phyloP scores from a whole-genome alignment of 2,329 filamentous ascomycete species.

The Microdochium trichocladiopsis region DNA sequence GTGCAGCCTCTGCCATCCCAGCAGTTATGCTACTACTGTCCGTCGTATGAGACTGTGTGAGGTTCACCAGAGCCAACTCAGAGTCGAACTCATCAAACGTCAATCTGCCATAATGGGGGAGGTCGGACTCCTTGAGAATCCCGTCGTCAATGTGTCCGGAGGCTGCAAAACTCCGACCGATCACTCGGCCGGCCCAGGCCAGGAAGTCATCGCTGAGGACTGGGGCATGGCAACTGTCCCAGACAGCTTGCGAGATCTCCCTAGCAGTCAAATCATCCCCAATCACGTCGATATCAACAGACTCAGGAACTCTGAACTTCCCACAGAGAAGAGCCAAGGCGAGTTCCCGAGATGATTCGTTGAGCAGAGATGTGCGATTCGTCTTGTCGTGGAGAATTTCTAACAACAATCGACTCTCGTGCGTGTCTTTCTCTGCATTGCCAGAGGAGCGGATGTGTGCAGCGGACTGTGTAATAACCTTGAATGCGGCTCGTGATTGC shows the following conservation, averaged over 20 bases:
- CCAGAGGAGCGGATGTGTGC: conserved; percentile 60
- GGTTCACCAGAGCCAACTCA: conserved; percentile 53
- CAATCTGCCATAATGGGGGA: conserved; percentile 41
- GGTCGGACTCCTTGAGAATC: conserved; percentile 51
- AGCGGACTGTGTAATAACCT: conserved; percentile 61
- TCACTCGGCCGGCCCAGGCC: conserved; percentile 76
- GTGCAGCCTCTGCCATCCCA: conserved; percentile 53
- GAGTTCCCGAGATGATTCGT: conserved; percentile 59
- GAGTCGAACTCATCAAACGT: conserved; percentile 46
- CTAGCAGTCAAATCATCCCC: conserved; percentile 58
- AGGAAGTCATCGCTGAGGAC: conserved; percentile 62
- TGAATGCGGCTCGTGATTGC: conserved; percentile 50
- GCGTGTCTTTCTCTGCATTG: conserved; percentile 59
- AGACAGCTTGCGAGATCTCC: conserved; percentile 58
- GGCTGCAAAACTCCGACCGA: conserved; percentile 77
- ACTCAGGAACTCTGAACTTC: conserved; percentile 59
- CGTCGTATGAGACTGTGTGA: conserved; percentile 56
- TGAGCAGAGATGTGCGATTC: conserved; percentile 56
- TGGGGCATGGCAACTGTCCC: conserved; percentile 65
- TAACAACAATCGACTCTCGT: conserved; percentile 76
- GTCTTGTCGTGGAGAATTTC: conserved; percentile 70
- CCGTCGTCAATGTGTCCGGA: conserved; percentile 60
- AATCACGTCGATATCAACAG: conserved; percentile 59
- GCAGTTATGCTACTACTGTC: conserved; percentile 47
- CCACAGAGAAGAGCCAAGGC: conserved; percentile 69